phyloP scores from a whole-genome alignment of 495 filamentous ascomycete species.

The Cetradonia linearis region DNA sequence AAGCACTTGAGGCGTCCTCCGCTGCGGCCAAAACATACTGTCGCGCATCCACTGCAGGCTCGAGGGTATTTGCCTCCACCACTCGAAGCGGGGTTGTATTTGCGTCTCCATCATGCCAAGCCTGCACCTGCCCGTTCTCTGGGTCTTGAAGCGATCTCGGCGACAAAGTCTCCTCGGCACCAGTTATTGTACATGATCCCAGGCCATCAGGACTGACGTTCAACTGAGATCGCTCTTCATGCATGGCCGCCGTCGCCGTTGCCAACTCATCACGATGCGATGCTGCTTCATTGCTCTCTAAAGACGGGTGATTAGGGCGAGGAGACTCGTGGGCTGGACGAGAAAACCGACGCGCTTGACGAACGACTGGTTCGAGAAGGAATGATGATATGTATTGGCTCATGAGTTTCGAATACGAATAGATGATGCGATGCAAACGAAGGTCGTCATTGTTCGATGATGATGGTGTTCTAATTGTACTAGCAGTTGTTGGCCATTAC shows the following conservation, averaged over 20 bases:
- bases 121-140: conserved; percentile 6
- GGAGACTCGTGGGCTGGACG: conserved; percentile 33
- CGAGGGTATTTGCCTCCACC: conserved; percentile 12
- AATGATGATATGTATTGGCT: conserved; percentile 62
- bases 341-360: conserved; percentile 63
- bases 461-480: neutral
- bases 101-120: neutral
- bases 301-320: conserved; percentile 19
- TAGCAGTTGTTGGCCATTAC: neutral
- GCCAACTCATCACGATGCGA: conserved; percentile 1
- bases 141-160: conserved; percentile 19
- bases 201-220: neutral
- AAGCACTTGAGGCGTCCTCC: conserved; percentile 25
- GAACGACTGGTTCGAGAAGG: conserved; percentile 65
- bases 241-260: conserved; percentile 17
- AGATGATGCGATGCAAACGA: neutral
- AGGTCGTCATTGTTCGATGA: conserved; percentile 6
- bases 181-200: conserved; percentile 4
- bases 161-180: conserved; percentile 21
- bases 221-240: conserved; percentile 14
- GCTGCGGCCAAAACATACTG: conserved; percentile 9
- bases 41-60: conserved; percentile 7
- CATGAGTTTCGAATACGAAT: conserved; percentile 43
- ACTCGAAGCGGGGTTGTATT: neutral
- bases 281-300: conserved; percentile 6